A percentile compares a stretch with the other conserved stretches of the same genome.
phyloP scores from a whole-genome alignment of 139 green algal species.

The Trebouxia sp. region DNA sequence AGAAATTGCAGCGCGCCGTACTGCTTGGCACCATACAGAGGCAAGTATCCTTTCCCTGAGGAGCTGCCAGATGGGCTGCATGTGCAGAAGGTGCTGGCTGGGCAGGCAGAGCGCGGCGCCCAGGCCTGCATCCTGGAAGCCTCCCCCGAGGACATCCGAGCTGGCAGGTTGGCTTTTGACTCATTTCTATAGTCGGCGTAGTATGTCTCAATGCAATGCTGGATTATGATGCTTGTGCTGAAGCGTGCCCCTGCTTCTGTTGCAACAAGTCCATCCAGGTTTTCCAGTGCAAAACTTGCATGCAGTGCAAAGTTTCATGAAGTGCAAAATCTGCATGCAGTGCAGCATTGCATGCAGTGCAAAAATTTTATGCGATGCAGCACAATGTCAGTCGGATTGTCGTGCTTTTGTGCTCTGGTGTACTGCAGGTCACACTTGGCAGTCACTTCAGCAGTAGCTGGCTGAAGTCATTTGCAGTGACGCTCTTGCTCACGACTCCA shows the following conservation, averaged over 20 bases:
- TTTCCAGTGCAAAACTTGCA: background rate
- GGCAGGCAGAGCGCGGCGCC: slow-evolving; percentile 82
- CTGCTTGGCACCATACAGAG: slow-evolving; percentile 72
- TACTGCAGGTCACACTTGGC: too few species aligned
- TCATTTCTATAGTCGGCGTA: background rate
- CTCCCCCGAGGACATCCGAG: slow-evolving; percentile 15
- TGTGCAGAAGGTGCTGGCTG: slow-evolving; percentile 77
- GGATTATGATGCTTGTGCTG: too few species aligned
- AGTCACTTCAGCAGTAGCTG: too few species aligned
- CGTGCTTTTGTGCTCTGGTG: too few species aligned
- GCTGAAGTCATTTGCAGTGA: too few species aligned
- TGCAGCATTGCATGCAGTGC: too few species aligned
- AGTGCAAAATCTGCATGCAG: too few species aligned
- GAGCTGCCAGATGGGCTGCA: slow-evolving; percentile 68
- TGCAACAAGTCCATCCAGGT: background rate
- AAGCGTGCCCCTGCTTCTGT: too few species aligned
- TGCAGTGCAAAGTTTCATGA: too few species aligned
- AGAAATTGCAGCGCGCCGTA: slow-evolving; percentile 74
- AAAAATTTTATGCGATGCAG: too few species aligned
- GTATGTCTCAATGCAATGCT: slow-evolving; percentile 44
- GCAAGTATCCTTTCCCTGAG: slow-evolving; percentile 63
- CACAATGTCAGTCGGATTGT: background rate
- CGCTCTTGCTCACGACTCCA: too few species aligned
- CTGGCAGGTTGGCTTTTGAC: slow-evolving; percentile 28
- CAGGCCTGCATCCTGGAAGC: slow-evolving; percentile 70